A percentile compares a stretch with the other conserved stretches of the same genome.
These are phyloP conservation scores for Eucalyptus sp. DNA, from an alignment of 345 rosid species.

Conservation along the genomic window DNA sequence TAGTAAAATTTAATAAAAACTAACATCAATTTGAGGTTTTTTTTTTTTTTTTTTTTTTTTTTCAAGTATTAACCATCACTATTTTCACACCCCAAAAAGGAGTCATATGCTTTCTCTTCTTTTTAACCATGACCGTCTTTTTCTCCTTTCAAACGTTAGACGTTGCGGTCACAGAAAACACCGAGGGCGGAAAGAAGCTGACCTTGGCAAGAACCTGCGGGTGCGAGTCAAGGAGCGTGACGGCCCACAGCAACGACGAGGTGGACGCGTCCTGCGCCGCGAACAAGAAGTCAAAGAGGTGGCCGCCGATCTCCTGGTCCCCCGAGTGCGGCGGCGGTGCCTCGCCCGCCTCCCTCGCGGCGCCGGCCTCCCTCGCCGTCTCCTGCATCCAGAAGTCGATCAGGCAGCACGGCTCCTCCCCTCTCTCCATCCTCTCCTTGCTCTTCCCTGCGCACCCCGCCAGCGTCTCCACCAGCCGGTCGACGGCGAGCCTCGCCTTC, in stretches of 20 bases:
- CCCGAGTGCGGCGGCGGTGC: conserved; percentile 25
- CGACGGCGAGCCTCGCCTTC: conserved; percentile 57
- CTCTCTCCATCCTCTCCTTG: conserved; percentile 33
- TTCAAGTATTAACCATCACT: too few species aligned
- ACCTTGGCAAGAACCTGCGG: conserved; percentile 38
- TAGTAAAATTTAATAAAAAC: too few species aligned
- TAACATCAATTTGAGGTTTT: too few species aligned
- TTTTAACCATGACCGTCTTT: not conserved
- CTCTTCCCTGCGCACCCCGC: conserved; percentile 31
- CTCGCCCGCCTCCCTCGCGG: conserved; percentile 12
- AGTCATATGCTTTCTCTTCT: not conserved
- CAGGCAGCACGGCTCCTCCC: conserved; percentile 53
- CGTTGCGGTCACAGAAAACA: not conserved
- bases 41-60: too few species aligned
- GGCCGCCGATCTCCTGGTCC: conserved; percentile 49
- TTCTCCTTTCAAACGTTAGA: not conserved
- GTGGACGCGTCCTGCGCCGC: conserved; percentile 94
- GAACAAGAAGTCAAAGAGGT: conserved; percentile 72
- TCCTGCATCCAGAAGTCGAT: conserved; percentile 87
- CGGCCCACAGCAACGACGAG: conserved; percentile 78
- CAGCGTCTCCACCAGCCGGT: conserved; percentile 33
- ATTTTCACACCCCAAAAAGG: not conserved
- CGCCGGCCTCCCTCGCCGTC: conserved; percentile 17
- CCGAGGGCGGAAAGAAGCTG: not conserved
- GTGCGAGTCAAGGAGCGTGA: conserved; percentile 60